Evolutionary conservation across 495 filamentous ascomycete species (phyloP).

Genomic region (Aspergillus cavernicola): DNA sequence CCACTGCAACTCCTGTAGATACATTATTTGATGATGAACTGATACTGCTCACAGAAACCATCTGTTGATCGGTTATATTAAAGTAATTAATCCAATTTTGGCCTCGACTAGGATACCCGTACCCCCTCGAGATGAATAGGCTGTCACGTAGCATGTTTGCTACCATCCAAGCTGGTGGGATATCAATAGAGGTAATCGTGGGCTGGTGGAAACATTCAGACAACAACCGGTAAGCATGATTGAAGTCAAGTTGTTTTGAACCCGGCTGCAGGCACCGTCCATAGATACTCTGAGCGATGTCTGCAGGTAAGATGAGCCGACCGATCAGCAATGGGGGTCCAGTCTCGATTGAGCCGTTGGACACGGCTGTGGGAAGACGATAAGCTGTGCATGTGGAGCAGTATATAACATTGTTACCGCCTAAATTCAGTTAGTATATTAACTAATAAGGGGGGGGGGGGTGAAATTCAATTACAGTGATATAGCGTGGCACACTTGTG

Average conservation of each 20-base stretch:
- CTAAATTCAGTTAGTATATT: neutral
- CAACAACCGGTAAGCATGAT: neutral
- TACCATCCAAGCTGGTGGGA: neutral
- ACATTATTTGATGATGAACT: too few relatives aligned
- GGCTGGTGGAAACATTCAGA: neutral
- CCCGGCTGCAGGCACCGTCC: neutral
- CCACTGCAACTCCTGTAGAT: too few relatives aligned
- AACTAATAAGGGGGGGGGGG: neutral
- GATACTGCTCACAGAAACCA: too few relatives aligned
- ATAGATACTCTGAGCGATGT: neutral
- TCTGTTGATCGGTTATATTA: too few relatives aligned
- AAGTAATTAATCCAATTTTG: too few relatives aligned
- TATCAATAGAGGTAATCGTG: neutral
- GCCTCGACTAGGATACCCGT: too few relatives aligned
- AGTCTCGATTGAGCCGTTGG: neutral
- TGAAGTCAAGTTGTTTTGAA: neutral
- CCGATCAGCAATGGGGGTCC: neutral
- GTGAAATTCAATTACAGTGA: neutral
- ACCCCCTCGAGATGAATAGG: neutral
- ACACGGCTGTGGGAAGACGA: neutral
- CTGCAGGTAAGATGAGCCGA: neutral
- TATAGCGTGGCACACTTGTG: neutral
- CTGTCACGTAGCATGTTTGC: neutral
- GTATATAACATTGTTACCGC: conserved; percentile 8
- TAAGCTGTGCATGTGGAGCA: neutral